These are phyloP conservation scores for Fimicolochytrium jonesii DNA, from an alignment of 192 early-diverging fungal genomes.

Conservation along the genomic window DNA sequence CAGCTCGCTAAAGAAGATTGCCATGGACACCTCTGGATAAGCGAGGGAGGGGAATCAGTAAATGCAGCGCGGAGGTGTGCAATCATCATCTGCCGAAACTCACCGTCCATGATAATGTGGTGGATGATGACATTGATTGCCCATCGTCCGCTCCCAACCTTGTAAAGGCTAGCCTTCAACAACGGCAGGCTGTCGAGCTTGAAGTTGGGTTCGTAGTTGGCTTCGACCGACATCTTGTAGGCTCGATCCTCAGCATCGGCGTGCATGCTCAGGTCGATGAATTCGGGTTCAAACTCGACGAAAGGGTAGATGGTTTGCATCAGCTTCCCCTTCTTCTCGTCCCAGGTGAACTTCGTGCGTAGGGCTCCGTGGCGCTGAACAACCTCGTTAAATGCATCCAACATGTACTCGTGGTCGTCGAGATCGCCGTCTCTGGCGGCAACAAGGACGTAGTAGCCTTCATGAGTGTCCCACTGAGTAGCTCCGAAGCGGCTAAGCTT, in stretches of 20 bases:
- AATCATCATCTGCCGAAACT: not conserved
- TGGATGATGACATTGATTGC: conserved; percentile 1
- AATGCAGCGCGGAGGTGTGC: not conserved
- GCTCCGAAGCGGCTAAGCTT: not conserved
- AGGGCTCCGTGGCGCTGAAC: conserved; percentile 8
- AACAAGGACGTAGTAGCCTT: conserved; percentile 14
- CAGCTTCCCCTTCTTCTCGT: conserved; percentile 1
- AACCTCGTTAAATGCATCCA: not conserved
- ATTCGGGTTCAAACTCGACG: not conserved
- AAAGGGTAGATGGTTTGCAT: not conserved
- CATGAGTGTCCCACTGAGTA: conserved; percentile 8
- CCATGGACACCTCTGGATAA: too few species aligned
- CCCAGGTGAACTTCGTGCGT: conserved; percentile 4
- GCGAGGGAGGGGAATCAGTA: not conserved
- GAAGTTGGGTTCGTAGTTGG: conserved; percentile 10
- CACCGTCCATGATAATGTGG: conserved; percentile 12
- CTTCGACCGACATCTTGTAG: not conserved
- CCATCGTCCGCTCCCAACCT: not conserved
- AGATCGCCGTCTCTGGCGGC: conserved; percentile 1
- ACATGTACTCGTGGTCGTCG: conserved; percentile 1
- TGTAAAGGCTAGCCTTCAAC: not conserved
- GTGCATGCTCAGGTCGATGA: not conserved
- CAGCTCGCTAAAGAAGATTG: too few species aligned
- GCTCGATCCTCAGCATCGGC: not conserved
- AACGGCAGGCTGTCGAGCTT: conserved; percentile 3